These are phyloP conservation scores for Carex pumila DNA, from an alignment of 176 grass and related monocot species.

Conservation along the genomic window DNA sequence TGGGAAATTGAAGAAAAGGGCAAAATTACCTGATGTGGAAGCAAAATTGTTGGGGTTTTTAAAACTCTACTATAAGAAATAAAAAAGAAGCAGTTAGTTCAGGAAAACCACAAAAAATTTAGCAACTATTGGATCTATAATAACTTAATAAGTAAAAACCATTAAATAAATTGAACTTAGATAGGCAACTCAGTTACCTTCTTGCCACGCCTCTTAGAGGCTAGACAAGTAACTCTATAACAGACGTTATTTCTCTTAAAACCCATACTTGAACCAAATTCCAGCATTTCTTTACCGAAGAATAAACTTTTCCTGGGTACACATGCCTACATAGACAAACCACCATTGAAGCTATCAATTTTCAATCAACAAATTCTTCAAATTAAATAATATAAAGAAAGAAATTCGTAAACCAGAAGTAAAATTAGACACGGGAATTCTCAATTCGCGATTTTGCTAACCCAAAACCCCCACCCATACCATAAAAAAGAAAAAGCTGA, in stretches of 20 bases:
- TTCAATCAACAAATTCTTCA: background rate
- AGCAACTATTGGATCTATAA: background rate
- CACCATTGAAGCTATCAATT: background rate
- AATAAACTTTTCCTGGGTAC: background rate
- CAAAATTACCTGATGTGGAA: constrained; percentile 1
- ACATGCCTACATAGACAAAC: background rate
- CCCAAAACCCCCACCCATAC: background rate
- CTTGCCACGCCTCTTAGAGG: constrained; percentile 23
- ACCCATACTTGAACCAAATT: background rate
- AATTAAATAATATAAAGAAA: background rate
- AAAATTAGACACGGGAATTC: background rate
- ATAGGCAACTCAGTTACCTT: constrained; percentile 15
- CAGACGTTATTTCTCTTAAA: background rate
- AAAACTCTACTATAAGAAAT: constrained; percentile 15
- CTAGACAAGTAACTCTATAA: constrained; percentile 12
- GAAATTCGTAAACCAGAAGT: background rate
- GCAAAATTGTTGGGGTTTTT: background rate
- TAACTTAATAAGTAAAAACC: background rate
- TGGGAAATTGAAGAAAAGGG: background rate
- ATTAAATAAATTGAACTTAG: background rate
- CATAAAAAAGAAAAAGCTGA: no score
- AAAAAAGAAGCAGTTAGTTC: constrained; percentile 2
- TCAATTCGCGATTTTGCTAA: background rate
- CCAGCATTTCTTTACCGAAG: background rate
- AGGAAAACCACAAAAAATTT: background rate